These are phyloP conservation scores for Irpex lacteus DNA, from an alignment of 1,284 basidiomycete genomes.

Conservation along the genomic window DNA sequence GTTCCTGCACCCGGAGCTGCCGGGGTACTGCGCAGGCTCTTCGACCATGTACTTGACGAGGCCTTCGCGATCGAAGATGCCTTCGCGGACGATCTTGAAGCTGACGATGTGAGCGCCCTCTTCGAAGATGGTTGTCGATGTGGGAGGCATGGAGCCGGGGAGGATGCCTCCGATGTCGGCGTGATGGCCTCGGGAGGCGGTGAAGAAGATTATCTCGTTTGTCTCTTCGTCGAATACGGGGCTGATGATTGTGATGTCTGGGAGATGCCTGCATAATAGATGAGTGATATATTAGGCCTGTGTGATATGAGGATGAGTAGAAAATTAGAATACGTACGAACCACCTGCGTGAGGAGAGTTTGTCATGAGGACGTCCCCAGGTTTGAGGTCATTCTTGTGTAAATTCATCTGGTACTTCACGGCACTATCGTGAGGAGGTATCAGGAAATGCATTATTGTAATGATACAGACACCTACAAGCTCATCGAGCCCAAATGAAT, in stretches of 20 bases:
- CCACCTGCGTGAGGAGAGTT: slow-evolving; percentile 89
- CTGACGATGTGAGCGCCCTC: slow-evolving; percentile 92
- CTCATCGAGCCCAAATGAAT: slow-evolving; percentile 83
- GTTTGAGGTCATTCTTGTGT: slow-evolving; percentile 64
- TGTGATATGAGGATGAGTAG: background rate
- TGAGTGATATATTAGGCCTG: no score
- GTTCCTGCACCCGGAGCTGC: slow-evolving; percentile 81
- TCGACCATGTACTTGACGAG: slow-evolving; percentile 81
- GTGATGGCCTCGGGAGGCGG: slow-evolving; percentile 87
- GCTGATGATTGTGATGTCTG: slow-evolving; percentile 88
- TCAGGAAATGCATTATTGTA: background rate
- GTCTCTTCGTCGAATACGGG: slow-evolving; percentile 73
- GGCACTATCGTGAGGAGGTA: slow-evolving; percentile 47
- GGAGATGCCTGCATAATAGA: slow-evolving; percentile 55
- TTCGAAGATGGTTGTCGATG: slow-evolving; percentile 85
- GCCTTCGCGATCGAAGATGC: slow-evolving; percentile 74
- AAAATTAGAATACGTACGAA: slow-evolving; percentile 48
- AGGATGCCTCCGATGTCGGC: slow-evolving; percentile 79
- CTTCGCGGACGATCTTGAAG: slow-evolving; percentile 89
- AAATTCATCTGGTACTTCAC: slow-evolving; percentile 88
- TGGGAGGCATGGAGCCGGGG: slow-evolving; percentile 93
- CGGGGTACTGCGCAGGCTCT: slow-evolving; percentile 83
- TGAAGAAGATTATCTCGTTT: slow-evolving; percentile 87
- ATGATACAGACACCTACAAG: slow-evolving; percentile 54
- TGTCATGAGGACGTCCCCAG: slow-evolving; percentile 89